phyloP scores from a whole-genome alignment of 2,329 filamentous ascomycete genomes.

The Fusarium subtropicale region DNA sequence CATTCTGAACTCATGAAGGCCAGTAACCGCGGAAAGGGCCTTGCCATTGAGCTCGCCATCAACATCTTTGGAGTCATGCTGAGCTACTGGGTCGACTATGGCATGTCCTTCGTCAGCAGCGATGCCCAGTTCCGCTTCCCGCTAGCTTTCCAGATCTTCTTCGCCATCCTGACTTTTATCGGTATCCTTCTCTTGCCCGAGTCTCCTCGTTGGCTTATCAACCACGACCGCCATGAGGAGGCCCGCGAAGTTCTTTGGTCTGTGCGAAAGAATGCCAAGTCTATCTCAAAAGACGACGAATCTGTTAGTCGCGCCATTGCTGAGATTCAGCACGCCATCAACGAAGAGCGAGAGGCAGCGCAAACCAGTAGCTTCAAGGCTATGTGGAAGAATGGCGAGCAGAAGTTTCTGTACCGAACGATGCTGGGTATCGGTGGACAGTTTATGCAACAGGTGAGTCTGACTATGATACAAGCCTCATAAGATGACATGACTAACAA shows the following conservation, averaged over 20 bases:
- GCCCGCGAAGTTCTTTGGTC: constrained; percentile 52
- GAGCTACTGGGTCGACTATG: constrained; percentile 55
- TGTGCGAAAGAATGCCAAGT: constrained; percentile 47
- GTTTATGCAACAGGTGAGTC: constrained; percentile 56
- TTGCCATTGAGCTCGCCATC: constrained; percentile 51
- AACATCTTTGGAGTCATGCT: constrained; percentile 55
- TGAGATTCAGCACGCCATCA: constrained; percentile 55
- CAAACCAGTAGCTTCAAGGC: constrained; percentile 50
- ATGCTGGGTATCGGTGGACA: constrained; percentile 58
- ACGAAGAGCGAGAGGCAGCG: constrained; percentile 55
- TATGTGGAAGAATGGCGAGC: constrained; percentile 56
- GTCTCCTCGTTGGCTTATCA: constrained; percentile 57
- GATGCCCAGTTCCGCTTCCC: constrained; percentile 59
- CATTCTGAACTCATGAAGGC: constrained; percentile 58
- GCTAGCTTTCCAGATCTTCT: constrained; percentile 58
- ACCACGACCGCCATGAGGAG: constrained; percentile 57
- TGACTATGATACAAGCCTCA: accelerated
- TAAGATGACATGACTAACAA: not conserved
- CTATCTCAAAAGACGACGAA: constrained; percentile 45
- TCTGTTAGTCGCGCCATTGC: constrained; percentile 47
- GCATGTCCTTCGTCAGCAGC: constrained; percentile 52
- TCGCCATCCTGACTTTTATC: constrained; percentile 53
- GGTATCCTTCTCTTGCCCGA: constrained; percentile 56
- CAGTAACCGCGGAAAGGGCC: constrained; percentile 51
- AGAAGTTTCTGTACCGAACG: constrained; percentile 55